phyloP scores from a whole-genome alignment of 2,329 filamentous ascomycete species.

The Calonectria hongkongensis region DNA sequence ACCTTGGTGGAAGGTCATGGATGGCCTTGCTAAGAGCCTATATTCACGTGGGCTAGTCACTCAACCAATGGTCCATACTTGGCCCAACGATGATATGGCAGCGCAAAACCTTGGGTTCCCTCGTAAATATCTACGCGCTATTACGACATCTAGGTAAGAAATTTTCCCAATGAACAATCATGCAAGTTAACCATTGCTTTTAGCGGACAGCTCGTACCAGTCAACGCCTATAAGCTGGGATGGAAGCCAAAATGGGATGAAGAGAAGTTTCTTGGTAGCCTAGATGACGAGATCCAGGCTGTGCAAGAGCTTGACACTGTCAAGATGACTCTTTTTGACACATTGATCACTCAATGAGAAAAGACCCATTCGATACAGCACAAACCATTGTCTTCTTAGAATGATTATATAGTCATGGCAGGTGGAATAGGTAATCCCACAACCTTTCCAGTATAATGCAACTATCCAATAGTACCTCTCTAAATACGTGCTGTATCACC shows the following conservation, averaged over 20 bases:
- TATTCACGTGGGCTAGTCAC: slow-evolving; percentile 56
- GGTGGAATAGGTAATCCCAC: no score
- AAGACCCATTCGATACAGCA: no score
- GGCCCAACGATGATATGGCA: slow-evolving; percentile 57
- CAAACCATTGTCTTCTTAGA: no score
- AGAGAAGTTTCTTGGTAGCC: neutral
- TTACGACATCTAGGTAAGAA: slow-evolving; percentile 54
- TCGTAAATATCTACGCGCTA: slow-evolving; percentile 47
- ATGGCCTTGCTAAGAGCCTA: slow-evolving; percentile 53
- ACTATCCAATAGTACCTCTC: no score
- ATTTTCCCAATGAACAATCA: neutral
- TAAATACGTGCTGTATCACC: neutral
- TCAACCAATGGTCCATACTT: slow-evolving; percentile 50
- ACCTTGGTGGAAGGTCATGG: slow-evolving; percentile 56
- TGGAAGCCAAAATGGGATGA: slow-evolving; percentile 34
- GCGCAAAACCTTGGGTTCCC: slow-evolving; percentile 58
- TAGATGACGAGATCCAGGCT: slow-evolving; percentile 26
- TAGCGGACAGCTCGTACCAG: slow-evolving; percentile 5
- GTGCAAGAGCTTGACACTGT: slow-evolving; percentile 9
- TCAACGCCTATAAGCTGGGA: slow-evolving; percentile 6
- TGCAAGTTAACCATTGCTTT: neutral
- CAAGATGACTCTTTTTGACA: slow-evolving; percentile 9
- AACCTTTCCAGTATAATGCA: no score
- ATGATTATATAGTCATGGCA: no score
- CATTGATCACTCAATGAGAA: neutral